Evolutionary conservation across 345 rosid genomes (phyloP).

Genomic region (Salix suchowensis): DNA sequence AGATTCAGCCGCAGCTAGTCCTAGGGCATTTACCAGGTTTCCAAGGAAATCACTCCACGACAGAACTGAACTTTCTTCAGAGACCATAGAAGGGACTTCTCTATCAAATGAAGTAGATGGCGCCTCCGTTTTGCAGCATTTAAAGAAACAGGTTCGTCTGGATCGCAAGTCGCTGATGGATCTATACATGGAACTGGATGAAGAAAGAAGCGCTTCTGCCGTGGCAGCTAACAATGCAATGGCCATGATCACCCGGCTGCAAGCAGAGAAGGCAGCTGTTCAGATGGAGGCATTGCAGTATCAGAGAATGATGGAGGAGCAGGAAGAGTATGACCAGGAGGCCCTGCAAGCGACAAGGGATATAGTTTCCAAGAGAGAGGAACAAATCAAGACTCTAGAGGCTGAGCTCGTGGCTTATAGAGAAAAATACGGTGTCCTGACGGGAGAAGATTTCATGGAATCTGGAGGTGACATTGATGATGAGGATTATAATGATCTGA

Average conservation of each 20-base stretch:
- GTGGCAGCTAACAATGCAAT: slow-evolving; percentile 91
- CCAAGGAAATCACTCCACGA: slow-evolving; percentile 48
- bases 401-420: slow-evolving; percentile 65
- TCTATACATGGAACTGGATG: slow-evolving; percentile 85
- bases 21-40: slow-evolving; percentile 45
- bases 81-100: slow-evolving; percentile 29
- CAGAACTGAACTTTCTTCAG: slow-evolving; percentile 44
- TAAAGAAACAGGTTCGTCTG: slow-evolving; percentile 69
- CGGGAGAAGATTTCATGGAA: slow-evolving; percentile 29
- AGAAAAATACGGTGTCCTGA: slow-evolving; percentile 45
- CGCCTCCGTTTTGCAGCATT: slow-evolving; percentile 52
- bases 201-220: slow-evolving; percentile 82
- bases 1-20: slow-evolving; percentile 64
- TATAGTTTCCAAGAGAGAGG: slow-evolving; percentile 54
- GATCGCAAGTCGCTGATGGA: slow-evolving; percentile 79
- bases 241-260: slow-evolving; percentile 92
- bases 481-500: slow-evolving; percentile 23
- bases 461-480: slow-evolving; percentile 22
- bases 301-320: slow-evolving; percentile 98
- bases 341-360: slow-evolving; percentile 56
- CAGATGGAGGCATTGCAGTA: slow-evolving; percentile 98
- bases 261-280: slow-evolving; percentile 81
- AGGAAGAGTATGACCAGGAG: slow-evolving; percentile 88
- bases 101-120: slow-evolving; percentile 39
- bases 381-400: slow-evolving; percentile 53